These are phyloP conservation scores for Setaria viridis DNA, from an alignment of 202 grass and related monocot species.

Conservation along the genomic window DNA sequence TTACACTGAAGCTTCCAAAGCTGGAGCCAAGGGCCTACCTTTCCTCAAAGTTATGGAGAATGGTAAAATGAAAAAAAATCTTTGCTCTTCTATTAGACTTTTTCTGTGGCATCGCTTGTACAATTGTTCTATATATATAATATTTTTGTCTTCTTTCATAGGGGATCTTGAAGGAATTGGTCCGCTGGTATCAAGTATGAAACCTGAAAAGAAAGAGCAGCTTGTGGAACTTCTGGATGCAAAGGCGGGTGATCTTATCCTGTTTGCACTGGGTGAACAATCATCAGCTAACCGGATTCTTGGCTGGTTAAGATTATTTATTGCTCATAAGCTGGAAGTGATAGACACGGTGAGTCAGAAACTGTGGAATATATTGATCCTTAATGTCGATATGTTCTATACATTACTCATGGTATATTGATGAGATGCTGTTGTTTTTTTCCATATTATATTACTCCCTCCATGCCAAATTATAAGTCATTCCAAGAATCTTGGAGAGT, in stretches of 20 bases:
- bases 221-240: conserved; percentile 61
- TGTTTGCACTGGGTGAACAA: conserved; percentile 87
- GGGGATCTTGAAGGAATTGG: conserved; percentile 87
- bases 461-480: too few relatives aligned
- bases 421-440: background rate
- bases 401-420: conserved; percentile 16
- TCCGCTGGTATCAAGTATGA: conserved; percentile 72
- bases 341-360: conserved; percentile 74
- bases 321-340: conserved; percentile 75
- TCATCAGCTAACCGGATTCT: conserved; percentile 74
- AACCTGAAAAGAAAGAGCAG: conserved; percentile 70
- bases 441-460: too few relatives aligned
- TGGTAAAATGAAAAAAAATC: conserved; percentile 54
- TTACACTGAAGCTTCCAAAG: conserved; percentile 83
- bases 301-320: conserved; percentile 78
- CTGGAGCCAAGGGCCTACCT: conserved; percentile 94
- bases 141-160: conserved; percentile 35
- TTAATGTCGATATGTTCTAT: conserved; percentile 33
- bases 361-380: background rate
- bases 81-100: background rate
- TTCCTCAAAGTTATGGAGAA: conserved; percentile 92
- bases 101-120: background rate
- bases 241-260: conserved; percentile 81
- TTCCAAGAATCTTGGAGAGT: too few relatives aligned
- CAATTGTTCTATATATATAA: conserved; percentile 11